A percentile compares a stretch with the other conserved stretches of the same genome.
Evolutionary conservation across 306 rosid genomes (phyloP).

Genomic region (Benincasa hispida): DNA sequence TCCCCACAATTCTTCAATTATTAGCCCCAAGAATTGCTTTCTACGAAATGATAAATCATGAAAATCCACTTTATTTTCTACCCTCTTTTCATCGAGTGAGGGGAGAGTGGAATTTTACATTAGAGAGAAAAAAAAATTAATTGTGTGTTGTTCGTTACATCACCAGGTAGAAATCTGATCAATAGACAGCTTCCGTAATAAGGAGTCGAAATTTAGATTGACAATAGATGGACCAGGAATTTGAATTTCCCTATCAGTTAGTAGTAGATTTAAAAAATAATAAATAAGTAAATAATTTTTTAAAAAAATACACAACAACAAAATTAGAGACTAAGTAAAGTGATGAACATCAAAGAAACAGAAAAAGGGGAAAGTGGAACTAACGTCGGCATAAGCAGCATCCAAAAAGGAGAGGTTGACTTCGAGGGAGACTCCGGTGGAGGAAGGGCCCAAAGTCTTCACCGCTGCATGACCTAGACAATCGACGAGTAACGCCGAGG

Average conservation of each 20-base stretch:
- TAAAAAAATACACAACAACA: too few relatives aligned
- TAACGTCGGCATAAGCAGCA: constrained; percentile 63
- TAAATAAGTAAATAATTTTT: too few relatives aligned
- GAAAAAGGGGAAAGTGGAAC: background rate
- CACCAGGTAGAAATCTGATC: background rate
- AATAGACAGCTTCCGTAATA: background rate
- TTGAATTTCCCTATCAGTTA: background rate
- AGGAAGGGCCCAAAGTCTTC: constrained; percentile 26
- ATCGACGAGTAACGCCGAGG: constrained; percentile 71
- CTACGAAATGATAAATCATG: background rate
- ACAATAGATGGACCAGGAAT: background rate
- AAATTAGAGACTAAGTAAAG: background rate
- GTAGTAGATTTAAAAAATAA: background rate
- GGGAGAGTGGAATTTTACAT: background rate
- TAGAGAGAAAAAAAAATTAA: background rate
- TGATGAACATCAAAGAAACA: background rate
- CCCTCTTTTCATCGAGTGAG: background rate
- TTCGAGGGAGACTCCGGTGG: constrained; percentile 63
- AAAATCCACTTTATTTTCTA: background rate
- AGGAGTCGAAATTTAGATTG: background rate
- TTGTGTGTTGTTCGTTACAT: background rate
- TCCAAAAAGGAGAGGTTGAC: constrained; percentile 66
- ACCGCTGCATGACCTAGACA: constrained; percentile 62
- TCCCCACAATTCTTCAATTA: background rate
- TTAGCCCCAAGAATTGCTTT: background rate